A percentile compares a stretch with the other conserved stretches of the same genome.
These are phyloP conservation scores for Mikania micrantha DNA, from an alignment of 129 eudicot species.

Conservation along the genomic window DNA sequence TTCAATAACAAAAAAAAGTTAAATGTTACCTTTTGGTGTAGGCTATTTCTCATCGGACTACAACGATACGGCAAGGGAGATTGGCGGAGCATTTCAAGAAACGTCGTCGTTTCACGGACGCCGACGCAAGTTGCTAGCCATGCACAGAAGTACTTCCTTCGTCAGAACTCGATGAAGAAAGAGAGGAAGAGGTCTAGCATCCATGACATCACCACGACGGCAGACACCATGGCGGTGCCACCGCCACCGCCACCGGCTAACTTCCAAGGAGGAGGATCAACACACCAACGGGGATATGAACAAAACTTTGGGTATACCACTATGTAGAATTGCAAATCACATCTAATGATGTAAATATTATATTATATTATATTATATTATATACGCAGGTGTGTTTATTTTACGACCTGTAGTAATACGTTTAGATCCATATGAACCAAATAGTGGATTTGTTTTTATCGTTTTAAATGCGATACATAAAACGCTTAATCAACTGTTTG, in stretches of 20 bases:
- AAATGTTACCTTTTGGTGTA: too few relatives aligned
- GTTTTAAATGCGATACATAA: too few relatives aligned
- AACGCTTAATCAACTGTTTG: too few relatives aligned
- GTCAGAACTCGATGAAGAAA: conserved; percentile 58
- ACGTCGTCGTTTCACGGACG: conserved; percentile 59
- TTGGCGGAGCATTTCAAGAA: conserved; percentile 78
- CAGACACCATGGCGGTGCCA: conserved; percentile 33
- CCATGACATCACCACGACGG: conserved; percentile 59
- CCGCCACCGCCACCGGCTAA: conserved; percentile 22
- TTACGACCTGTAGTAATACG: too few relatives aligned
- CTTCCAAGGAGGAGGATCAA: conserved; percentile 26
- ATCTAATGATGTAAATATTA: too few relatives aligned
- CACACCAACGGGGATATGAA: conserved; percentile 27
- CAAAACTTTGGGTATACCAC: conserved; percentile 28
- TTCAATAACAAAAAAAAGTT: too few relatives aligned
- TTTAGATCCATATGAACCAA: too few relatives aligned
- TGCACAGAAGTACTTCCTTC: conserved; percentile 62
- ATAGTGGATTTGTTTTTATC: too few relatives aligned
- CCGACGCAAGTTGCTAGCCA: conserved; percentile 79
- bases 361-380: too few relatives aligned
- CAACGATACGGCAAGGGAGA: conserved; percentile 62
- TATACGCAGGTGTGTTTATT: too few relatives aligned
- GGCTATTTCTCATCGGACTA: conserved; percentile 51
- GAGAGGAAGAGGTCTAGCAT: conserved; percentile 71
- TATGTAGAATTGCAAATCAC: conserved; percentile 24